Base-by-base conservation (phyloP, 2,329 filamentous ascomycete species). In the Botryosphaeria dothidea region DNA sequence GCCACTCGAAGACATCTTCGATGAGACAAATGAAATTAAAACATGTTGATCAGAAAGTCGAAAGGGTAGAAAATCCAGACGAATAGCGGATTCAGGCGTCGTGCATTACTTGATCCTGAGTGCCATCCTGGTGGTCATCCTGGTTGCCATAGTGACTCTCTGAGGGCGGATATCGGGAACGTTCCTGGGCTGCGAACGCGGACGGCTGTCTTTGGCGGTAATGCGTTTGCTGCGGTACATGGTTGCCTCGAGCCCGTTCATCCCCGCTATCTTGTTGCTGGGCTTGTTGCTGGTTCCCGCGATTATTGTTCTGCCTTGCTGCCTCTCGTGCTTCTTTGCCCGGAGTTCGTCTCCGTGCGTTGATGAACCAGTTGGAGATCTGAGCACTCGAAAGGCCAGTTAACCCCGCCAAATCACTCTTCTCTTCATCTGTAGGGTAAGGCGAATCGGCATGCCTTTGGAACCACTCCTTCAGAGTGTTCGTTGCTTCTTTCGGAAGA, bases 401-500 rank as follows among this genome's bases (percentile, higher is more conserved):
- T 36, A 9, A 11, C 11, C 17, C 11, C 9, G 45, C 43, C 60
- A 67, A 66, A 29, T 90, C 86, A 74, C 92, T 90, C 78, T 95
- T 95, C 79, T 94, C 90, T 67, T 94, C 91, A 75, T 94, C 91
- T 2, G 88, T 92, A 0, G 92, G 92, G 73, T 95, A 95, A 0
- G 92, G 92, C 74, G 93, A 91, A 66, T 88, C 83, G 7, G 93
- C 78, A 75, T 95, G 90, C n/a, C 84, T 83, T 60, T 88, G 79
- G 69, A 96, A 93, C 93, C 93, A 97, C 0, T 86, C 82, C 62
- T 91, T 87, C 45, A 97, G 82, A 69, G 91, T 89, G 73, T 93
- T 91, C 0, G 92, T 97, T 0, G 92, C 92, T 63, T 93, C 90
- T 74, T 96, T 96, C n/a, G 93, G 93, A 3, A 97, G 82, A 72